Evolutionary conservation across 2,329 filamentous ascomycete genomes (phyloP).

Genomic region (Botrytis cinerea): DNA sequence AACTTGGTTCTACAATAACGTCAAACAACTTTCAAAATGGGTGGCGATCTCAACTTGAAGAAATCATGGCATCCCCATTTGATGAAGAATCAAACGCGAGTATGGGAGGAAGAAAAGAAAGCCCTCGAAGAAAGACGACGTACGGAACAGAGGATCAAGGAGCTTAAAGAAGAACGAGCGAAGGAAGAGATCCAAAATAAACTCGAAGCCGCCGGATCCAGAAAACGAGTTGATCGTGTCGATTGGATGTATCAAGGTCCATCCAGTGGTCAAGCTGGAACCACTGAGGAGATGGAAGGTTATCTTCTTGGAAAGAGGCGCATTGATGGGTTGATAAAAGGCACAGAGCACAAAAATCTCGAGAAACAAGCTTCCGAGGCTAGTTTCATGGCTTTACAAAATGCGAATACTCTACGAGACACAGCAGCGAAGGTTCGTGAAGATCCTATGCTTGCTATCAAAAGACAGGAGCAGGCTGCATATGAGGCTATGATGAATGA

Average conservation of each 20-base stretch:
- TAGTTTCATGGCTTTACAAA: conserved; percentile 61
- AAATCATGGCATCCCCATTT: conserved; percentile 93
- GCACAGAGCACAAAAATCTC: conserved; percentile 76
- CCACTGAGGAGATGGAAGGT: conserved; percentile 86
- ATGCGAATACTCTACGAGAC: conserved; percentile 75
- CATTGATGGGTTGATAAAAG: conserved; percentile 84
- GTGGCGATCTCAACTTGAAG: conserved; percentile 93
- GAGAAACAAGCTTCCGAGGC: conserved; percentile 71
- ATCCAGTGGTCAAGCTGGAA: conserved; percentile 71
- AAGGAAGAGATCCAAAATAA: conserved; percentile 89
- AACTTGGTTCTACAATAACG: not conserved
- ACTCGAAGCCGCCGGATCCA: conserved; percentile 84
- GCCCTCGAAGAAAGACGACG: conserved; percentile 93
- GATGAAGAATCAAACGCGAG: conserved; percentile 84
- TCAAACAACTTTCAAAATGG: conserved; percentile 62
- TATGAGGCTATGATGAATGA: conserved; percentile 81
- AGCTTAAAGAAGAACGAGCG: conserved; percentile 89
- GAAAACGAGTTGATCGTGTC: conserved; percentile 77
- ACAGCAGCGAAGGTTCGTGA: conserved; percentile 83
- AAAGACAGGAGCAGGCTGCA: conserved; percentile 82
- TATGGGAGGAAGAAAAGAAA: conserved; percentile 89
- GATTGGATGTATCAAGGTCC: conserved; percentile 99
- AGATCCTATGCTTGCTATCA: conserved; percentile 90
- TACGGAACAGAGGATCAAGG: conserved; percentile 86
- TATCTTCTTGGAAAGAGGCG: conserved; percentile 90